Percentiles rank a stretch among this genome's conserved stretches.
phyloP scores from a whole-genome alignment of 2,329 filamentous ascomycete genomes.

The Sporothrix pallida region DNA sequence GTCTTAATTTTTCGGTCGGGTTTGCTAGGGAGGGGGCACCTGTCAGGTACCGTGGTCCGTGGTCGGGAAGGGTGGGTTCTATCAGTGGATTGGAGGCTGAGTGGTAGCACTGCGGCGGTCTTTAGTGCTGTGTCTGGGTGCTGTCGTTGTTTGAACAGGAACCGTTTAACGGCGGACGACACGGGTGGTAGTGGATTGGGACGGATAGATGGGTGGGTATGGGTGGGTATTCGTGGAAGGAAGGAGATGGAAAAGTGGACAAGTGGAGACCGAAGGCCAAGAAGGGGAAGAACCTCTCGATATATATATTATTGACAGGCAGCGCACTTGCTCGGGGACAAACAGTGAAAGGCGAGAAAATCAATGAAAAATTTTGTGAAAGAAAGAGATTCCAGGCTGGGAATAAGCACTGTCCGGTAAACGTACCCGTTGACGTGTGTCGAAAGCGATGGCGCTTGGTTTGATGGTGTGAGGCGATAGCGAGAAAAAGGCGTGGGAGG shows the following conservation, averaged over 20 bases:
- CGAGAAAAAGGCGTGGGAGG: slow-evolving; percentile 24
- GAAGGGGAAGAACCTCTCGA: slow-evolving; percentile 33
- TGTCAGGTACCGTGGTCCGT: slow-evolving; percentile 40
- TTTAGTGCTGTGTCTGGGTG: slow-evolving; percentile 25
- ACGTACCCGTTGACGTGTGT: slow-evolving; percentile 5
- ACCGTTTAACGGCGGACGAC: slow-evolving; percentile 30
- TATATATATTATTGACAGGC: slow-evolving; percentile 33
- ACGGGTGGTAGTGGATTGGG: slow-evolving; percentile 34
- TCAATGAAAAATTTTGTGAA: background rate
- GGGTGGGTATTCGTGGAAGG: slow-evolving; percentile 28
- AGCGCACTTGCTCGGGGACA: slow-evolving; percentile 12
- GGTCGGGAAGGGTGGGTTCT: slow-evolving; percentile 38
- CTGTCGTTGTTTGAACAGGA: slow-evolving; percentile 30
- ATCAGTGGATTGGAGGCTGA: slow-evolving; percentile 34
- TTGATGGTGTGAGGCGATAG: slow-evolving; percentile 28
- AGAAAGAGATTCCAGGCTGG: slow-evolving; percentile 22
- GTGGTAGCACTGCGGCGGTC: slow-evolving; percentile 35
- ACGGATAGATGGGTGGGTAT: slow-evolving; percentile 33
- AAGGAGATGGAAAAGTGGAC: slow-evolving; percentile 36
- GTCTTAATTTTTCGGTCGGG: slow-evolving; percentile 25
- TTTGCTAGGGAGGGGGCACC: slow-evolving; percentile 32
- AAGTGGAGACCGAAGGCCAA: slow-evolving; percentile 34
- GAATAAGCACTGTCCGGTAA: slow-evolving; percentile 26
- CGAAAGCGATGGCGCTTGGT: slow-evolving; percentile 15
- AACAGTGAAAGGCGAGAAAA: slow-evolving; percentile 17